Base-by-base conservation (phyloP, 2,329 filamentous ascomycete genomes). In the Teratosphaeria epicoccoides region DNA sequence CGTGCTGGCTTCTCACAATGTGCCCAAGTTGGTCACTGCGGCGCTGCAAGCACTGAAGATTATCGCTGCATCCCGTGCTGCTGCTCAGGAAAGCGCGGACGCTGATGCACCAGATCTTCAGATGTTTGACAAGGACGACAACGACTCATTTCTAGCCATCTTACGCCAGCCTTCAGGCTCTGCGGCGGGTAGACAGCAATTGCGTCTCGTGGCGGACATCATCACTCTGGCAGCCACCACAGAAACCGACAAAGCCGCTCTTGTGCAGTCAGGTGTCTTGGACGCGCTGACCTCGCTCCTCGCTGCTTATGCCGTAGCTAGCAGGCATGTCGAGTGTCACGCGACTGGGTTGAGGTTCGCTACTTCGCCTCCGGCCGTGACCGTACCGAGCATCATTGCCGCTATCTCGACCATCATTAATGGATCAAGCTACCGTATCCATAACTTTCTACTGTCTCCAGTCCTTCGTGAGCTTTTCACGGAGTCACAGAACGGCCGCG, bases 241-340 rank as follows among this genome's bases (percentile, higher is more conserved):
- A 55, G 83, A 89, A 53, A 71, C 71, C 10, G 82, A 93, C 55
- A 87, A 87, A 67, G 78, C 80, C 55, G 72, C 78, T n/a, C 71
- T 97, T 50, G 80, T 87, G 10, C 83, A 83, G 33, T 76, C 76
- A 10, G 87, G 87, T 5, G 76, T 95, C 24, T 73, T 97, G 28
- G 88, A 95, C 68, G 80, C 84, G 11, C 76, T 97, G 24, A 85
- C 88, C 24, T 77, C 81, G 4, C 83, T 83, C 58, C 71, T 97
- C 52, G 87, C 68, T 81, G 49, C 82, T 77, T 51, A 85, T 87
- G 68, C 55, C 37, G 61, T 55, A 52, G 52, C 51, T 25, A 55
- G 53, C 49, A 56, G 56, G 43, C 57, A 64, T 45, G 56, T 64
- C 4, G 58, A 60, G 29, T 61, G 59, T 24, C 57, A 55, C 7